These are phyloP conservation scores for Royoungia palumana DNA, from an alignment of 768 basidiomycete species.

Conservation along the genomic window DNA sequence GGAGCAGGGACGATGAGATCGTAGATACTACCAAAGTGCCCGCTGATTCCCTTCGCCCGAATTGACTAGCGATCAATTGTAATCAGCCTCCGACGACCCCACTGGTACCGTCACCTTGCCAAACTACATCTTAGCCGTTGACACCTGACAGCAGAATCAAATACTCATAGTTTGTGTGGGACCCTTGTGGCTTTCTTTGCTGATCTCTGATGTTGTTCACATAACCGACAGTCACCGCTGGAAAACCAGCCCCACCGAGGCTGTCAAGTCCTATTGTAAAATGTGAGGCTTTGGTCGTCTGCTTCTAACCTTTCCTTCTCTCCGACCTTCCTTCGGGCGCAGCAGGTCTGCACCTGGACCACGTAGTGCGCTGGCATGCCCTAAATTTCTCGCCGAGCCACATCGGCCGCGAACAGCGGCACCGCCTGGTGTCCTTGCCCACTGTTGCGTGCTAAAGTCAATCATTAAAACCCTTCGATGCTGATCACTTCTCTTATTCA, in stretches of 20 bases:
- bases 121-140: conserved; percentile 11
- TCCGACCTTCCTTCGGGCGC: neutral
- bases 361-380: neutral
- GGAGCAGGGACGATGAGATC: neutral
- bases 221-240: conserved; percentile 16
- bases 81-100: conserved; percentile 16
- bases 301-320: neutral
- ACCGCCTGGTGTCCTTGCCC: conserved; percentile 24
- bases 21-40: neutral
- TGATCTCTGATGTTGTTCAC: conserved; percentile 25
- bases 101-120: conserved; percentile 5
- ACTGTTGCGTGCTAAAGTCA: conserved; percentile 29
- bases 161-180: conserved; percentile 16
- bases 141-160: conserved; percentile 32
- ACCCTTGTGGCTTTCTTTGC: conserved; percentile 9
- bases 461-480: conserved; percentile 34
- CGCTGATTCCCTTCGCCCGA: conserved; percentile 1
- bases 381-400: conserved; percentile 12
- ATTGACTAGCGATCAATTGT: conserved; percentile 11
- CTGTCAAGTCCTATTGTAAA: conserved; percentile 7
- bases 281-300: conserved; percentile 20
- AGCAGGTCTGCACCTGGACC: conserved; percentile 7
- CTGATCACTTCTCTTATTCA: conserved; percentile 34
- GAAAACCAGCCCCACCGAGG: conserved; percentile 9
- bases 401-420: conserved; percentile 26